A percentile compares a stretch with the other conserved stretches of the same genome.
These are phyloP conservation scores for Metschnikowia drakensbergensis DNA, from an alignment of 805 yeast species.

Conservation along the genomic window DNA sequence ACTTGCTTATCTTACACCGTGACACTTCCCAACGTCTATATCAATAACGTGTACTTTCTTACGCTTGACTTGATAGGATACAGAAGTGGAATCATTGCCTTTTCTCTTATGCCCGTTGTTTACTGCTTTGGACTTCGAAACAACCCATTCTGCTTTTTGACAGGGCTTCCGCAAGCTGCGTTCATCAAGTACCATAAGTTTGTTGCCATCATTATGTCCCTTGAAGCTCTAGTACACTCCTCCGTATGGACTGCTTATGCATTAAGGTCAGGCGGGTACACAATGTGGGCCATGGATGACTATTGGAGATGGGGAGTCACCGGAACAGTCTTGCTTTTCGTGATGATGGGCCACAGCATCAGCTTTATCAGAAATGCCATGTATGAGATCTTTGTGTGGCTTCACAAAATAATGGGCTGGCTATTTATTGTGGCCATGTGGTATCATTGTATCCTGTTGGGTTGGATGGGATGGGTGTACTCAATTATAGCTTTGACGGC, in stretches of 20 bases:
- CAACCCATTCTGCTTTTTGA: slow-evolving; percentile 16
- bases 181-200: slow-evolving; percentile 17
- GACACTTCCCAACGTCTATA: slow-evolving; percentile 16
- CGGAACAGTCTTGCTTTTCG: slow-evolving; percentile 14
- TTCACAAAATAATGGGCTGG: slow-evolving; percentile 18
- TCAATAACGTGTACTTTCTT: slow-evolving; percentile 13
- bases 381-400: slow-evolving; percentile 16
- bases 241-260: slow-evolving; percentile 18
- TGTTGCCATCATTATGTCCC: slow-evolving; percentile 14
- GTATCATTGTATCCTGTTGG: slow-evolving; percentile 16
- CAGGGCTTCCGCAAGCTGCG: slow-evolving; percentile 15
- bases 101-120: slow-evolving; percentile 18
- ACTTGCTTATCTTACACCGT: slow-evolving; percentile 18
- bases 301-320: slow-evolving; percentile 19
- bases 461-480: slow-evolving; percentile 22
- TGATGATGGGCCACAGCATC: slow-evolving; percentile 17
- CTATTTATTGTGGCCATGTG: slow-evolving; percentile 19
- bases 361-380: slow-evolving; percentile 9
- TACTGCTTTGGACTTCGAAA: slow-evolving; percentile 18
- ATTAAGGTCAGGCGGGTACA: slow-evolving; percentile 13
- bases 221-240: slow-evolving; percentile 18
- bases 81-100: slow-evolving; percentile 17
- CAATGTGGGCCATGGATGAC: slow-evolving; percentile 14
- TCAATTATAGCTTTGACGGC: slow-evolving; percentile 15
- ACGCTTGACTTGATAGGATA: slow-evolving; percentile 19